These are phyloP conservation scores for Nicotiana noctiflora DNA, from an alignment of 257 asterid genomes.

Conservation along the genomic window DNA sequence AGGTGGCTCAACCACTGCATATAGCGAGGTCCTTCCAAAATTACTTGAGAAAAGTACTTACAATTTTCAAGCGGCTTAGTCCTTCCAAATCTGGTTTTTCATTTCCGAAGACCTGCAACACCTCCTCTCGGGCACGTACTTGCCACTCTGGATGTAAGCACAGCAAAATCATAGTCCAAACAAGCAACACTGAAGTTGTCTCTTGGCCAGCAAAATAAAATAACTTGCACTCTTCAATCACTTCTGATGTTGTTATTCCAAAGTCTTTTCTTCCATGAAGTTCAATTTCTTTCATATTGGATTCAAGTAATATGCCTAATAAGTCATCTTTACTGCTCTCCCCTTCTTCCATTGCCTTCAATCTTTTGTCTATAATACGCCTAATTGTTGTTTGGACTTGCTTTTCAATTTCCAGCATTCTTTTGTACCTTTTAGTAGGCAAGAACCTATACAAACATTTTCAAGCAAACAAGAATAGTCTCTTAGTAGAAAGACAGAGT, in stretches of 20 bases:
- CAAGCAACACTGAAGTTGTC: slow-evolving; percentile 42
- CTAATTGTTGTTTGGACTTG: slow-evolving; percentile 19
- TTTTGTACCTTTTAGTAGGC: slow-evolving; percentile 35
- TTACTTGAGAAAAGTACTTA: slow-evolving; percentile 6
- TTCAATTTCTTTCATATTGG: slow-evolving; percentile 33
- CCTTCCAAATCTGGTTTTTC: slow-evolving; percentile 23
- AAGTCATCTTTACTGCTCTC: slow-evolving; percentile 29
- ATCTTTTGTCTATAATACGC: slow-evolving; percentile 24
- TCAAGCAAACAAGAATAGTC: not conserved
- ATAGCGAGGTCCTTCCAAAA: no score
- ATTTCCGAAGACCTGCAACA: slow-evolving; percentile 21
- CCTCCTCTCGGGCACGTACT: slow-evolving; percentile 26
- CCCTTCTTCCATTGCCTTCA: slow-evolving; percentile 31
- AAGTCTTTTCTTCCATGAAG: slow-evolving; percentile 19
- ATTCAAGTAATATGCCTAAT: slow-evolving; percentile 35
- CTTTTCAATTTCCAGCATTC: slow-evolving; percentile 28
- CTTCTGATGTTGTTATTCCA: slow-evolving; percentile 32
- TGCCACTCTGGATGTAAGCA: slow-evolving; percentile 44
- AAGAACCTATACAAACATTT: slow-evolving; percentile 19
- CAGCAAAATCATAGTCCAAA: slow-evolving; percentile 48
- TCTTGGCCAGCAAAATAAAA: slow-evolving; percentile 54
- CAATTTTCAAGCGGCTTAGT: slow-evolving; percentile 25
- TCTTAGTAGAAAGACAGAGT: not conserved
- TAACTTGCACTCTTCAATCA: slow-evolving; percentile 45
- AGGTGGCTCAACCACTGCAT: no score